These are phyloP conservation scores for Geotrichum klebahnii DNA, from an alignment of 1,139 yeast genomes.

Conservation along the genomic window DNA sequence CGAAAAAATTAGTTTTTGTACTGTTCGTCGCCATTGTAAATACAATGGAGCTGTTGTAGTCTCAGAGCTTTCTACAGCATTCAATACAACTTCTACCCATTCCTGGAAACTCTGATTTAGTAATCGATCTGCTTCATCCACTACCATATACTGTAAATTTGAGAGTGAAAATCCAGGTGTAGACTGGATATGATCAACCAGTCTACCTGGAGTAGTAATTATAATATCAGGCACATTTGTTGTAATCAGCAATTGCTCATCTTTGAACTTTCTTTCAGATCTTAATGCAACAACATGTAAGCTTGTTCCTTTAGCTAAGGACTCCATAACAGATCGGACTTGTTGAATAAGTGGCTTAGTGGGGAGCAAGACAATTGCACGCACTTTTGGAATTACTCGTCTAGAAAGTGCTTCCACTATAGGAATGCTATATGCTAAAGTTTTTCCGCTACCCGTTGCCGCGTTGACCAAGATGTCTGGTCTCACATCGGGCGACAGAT, in stretches of 20 bases:
- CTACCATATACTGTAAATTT: constrained; percentile 62
- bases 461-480: constrained; percentile 81
- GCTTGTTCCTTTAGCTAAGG: constrained; percentile 62
- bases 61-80: constrained; percentile 42
- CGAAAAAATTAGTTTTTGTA: constrained; percentile 70
- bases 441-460: constrained; percentile 95
- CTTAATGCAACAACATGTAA: constrained; percentile 57
- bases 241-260: constrained; percentile 54
- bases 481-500: constrained; percentile 50
- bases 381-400: constrained; percentile 65
- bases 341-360: constrained; percentile 84
- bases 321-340: constrained; percentile 62
- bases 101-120: constrained; percentile 89
- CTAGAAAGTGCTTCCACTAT: constrained; percentile 61
- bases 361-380: constrained; percentile 82
- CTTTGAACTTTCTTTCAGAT: constrained; percentile 58
- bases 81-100: constrained; percentile 74
- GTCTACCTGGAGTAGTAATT: constrained; percentile 86
- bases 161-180: constrained; percentile 40
- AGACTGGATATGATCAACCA: constrained; percentile 73
- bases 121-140: constrained; percentile 93
- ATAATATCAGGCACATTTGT: constrained; percentile 66
- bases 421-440: constrained; percentile 84
- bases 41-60: constrained; percentile 10
- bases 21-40: constrained; percentile 33